These are phyloP conservation scores for Naganishia randhawae DNA, from an alignment of 768 basidiomycete species.

Conservation along the genomic window DNA sequence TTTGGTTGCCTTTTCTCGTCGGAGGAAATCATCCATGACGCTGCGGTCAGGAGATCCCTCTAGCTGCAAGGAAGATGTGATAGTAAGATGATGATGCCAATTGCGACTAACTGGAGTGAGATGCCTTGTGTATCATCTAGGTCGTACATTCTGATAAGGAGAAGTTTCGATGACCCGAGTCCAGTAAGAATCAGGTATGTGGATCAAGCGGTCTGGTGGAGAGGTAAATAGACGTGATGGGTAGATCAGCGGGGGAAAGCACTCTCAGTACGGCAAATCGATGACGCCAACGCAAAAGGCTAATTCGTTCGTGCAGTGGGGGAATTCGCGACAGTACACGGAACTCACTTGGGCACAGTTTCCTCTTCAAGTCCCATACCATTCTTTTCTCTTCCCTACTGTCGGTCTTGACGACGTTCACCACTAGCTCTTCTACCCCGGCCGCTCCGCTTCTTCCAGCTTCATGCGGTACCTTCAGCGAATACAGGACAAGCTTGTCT, in stretches of 20 bases:
- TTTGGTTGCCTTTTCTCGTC: slow-evolving; percentile 2
- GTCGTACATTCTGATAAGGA: background rate
- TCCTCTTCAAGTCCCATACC: background rate
- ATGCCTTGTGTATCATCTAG: background rate
- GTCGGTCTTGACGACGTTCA: background rate
- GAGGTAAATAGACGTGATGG: background rate
- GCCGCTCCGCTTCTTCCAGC: background rate
- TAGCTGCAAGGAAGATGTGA: background rate
- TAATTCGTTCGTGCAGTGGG: too few species aligned
- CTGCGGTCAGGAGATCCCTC: background rate
- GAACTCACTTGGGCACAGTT: background rate
- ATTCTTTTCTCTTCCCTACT: background rate
- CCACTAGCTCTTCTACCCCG: slow-evolving; percentile 12
- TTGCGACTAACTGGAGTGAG: background rate
- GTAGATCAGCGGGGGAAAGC: too few species aligned
- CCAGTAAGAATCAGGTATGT: slow-evolving; percentile 3
- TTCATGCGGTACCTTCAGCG: background rate
- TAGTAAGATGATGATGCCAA: background rate
- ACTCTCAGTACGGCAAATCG: too few species aligned
- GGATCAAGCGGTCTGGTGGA: background rate
- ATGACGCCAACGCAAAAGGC: too few species aligned
- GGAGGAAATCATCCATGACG: slow-evolving; percentile 15
- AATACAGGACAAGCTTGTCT: background rate
- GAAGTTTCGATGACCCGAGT: background rate
- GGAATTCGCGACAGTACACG: too few species aligned